A percentile compares a stretch with the other conserved stretches of the same genome.
Evolutionary conservation across 2,329 filamentous ascomycete species (phyloP).

Genomic region (Fonsecaea monophora): DNA sequence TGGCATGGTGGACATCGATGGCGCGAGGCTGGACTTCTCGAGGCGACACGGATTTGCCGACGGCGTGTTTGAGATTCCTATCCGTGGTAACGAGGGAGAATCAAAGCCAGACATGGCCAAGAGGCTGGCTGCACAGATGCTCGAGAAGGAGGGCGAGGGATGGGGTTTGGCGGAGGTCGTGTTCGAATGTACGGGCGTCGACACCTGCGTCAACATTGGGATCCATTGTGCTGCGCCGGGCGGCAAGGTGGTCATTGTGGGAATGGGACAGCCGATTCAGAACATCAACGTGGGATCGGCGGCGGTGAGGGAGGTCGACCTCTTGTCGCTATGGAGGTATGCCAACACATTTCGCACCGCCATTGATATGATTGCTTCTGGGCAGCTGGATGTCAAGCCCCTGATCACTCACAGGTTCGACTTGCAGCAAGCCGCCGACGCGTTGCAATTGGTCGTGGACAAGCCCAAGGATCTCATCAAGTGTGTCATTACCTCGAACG

Average conservation of each 20-base stretch:
- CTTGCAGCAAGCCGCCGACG: slow-evolving; percentile 67
- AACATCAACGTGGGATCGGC: slow-evolving; percentile 61
- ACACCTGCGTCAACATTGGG: slow-evolving; percentile 53
- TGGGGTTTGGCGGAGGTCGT: slow-evolving; percentile 51
- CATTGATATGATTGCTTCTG: slow-evolving; percentile 59
- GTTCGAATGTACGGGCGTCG: slow-evolving; percentile 55
- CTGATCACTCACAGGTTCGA: slow-evolving; percentile 69
- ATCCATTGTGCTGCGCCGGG: slow-evolving; percentile 55
- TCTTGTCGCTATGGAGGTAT: slow-evolving; percentile 64
- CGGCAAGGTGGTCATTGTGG: slow-evolving; percentile 61
- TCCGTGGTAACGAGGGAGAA: slow-evolving; percentile 50
- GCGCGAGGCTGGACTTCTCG: slow-evolving; percentile 62
- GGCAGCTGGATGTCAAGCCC: slow-evolving; percentile 61
- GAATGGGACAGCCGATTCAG: slow-evolving; percentile 63
- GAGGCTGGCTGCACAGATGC: slow-evolving; percentile 44
- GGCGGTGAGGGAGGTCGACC: slow-evolving; percentile 61
- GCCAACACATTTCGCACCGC: slow-evolving; percentile 61
- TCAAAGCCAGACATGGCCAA: slow-evolving; percentile 62
- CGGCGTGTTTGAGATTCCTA: slow-evolving; percentile 62
- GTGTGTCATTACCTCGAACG: slow-evolving; percentile 29
- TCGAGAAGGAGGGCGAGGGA: slow-evolving; percentile 42
- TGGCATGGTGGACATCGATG: slow-evolving; percentile 67
- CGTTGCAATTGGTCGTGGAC: slow-evolving; percentile 61
- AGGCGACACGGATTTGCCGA: slow-evolving; percentile 65
- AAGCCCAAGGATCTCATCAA: slow-evolving; percentile 63